Conservation (phyloP, 2,329 filamentous ascomycete genomes). For the Colletotrichum sojae region DNA sequence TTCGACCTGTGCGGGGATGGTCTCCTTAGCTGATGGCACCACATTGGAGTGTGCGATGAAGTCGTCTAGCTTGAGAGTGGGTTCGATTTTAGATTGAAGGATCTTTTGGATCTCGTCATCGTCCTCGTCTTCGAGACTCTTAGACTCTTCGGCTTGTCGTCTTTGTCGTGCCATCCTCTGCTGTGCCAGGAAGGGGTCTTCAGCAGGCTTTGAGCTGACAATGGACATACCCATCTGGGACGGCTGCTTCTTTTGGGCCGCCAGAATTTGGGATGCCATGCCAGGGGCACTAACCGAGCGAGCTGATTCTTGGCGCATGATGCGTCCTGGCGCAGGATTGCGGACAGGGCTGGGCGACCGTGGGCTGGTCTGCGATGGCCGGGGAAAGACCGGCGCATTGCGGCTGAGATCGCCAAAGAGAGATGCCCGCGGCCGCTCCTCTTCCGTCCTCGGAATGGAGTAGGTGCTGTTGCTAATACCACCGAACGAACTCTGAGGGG, state of each 20-base stretch:
- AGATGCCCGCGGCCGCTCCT: constrained; percentile 56
- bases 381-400: constrained; percentile 68
- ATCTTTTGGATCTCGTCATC: constrained; percentile 77
- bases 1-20: constrained; percentile 74
- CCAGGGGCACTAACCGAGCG: constrained; percentile 74
- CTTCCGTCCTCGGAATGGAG: constrained; percentile 62
- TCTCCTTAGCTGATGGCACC: constrained; percentile 67
- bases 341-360: constrained; percentile 82
- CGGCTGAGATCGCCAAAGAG: constrained; percentile 70
- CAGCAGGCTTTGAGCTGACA: constrained; percentile 55
- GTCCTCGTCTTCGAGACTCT: constrained; percentile 75
- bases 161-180: constrained; percentile 67
- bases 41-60: constrained; percentile 76
- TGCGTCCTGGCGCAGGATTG: constrained; percentile 66
- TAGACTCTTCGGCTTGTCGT: constrained; percentile 70
- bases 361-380: constrained; percentile 70
- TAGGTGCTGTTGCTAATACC: constrained; percentile 62
- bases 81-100: constrained; percentile 71
- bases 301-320: constrained; percentile 63
- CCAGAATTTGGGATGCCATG: constrained; percentile 69
- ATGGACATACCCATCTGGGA: constrained; percentile 56
- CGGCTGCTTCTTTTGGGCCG: constrained; percentile 54
- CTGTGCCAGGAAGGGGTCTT: constrained; percentile 64
- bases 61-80: constrained; percentile 74
- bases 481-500: constrained; percentile 72